Evolutionary conservation across 148 eudicot species (phyloP).

Genomic region (Amaranthus palmeri): DNA sequence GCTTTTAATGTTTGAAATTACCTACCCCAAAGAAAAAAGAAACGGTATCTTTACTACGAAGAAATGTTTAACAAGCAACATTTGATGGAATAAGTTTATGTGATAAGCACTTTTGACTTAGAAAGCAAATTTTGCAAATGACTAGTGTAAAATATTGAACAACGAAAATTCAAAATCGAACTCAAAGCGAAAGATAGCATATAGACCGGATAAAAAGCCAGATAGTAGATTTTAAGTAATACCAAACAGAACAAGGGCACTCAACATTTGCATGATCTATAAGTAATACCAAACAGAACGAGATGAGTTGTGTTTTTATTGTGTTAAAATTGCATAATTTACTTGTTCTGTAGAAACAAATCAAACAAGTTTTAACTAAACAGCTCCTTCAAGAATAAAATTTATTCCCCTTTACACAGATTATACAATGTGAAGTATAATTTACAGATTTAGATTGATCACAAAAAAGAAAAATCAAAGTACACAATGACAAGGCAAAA

Average conservation of each 20-base stretch:
- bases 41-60: neutral
- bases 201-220: neutral
- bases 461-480: neutral
- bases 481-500: neutral
- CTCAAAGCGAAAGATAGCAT: neutral
- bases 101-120: neutral
- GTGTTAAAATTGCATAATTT: neutral
- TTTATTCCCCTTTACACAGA: too few species aligned
- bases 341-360: neutral
- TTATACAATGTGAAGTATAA: too few species aligned
- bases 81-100: slow-evolving; percentile 13
- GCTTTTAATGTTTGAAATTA: neutral
- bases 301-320: neutral
- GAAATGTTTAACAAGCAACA: slow-evolving; percentile 14
- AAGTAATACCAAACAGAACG: neutral
- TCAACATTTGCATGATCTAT: neutral
- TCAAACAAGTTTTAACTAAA: neutral
- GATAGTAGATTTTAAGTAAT: neutral
- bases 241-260: neutral
- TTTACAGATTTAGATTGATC: neutral
- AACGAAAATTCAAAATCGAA: neutral
- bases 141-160: neutral
- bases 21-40: neutral
- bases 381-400: too few species aligned
- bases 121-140: neutral